A percentile compares a stretch with the other conserved stretches of the same genome.
These are phyloP conservation scores for Clarireedia homoeocarpa DNA, from an alignment of 2,329 filamentous ascomycete species.

Conservation along the genomic window DNA sequence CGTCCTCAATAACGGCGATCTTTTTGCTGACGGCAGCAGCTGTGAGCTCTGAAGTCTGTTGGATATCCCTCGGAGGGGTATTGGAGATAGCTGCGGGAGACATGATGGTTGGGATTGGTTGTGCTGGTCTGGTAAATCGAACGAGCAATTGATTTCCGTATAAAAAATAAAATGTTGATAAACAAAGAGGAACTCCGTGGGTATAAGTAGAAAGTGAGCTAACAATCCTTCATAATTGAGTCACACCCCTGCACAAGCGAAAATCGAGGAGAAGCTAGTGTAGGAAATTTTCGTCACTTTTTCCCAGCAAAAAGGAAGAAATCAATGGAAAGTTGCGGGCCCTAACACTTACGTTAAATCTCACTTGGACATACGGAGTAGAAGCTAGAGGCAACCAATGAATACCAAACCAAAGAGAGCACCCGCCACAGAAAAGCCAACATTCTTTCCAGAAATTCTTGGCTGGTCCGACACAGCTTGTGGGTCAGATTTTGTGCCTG, in stretches of 20 bases:
- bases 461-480: too few species aligned
- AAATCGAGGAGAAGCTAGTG: too few species aligned
- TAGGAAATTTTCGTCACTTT: too few species aligned
- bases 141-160: neutral
- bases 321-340: neutral
- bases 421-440: too few species aligned
- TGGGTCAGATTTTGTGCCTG: too few species aligned
- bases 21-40: conserved; percentile 45
- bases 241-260: neutral
- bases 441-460: too few species aligned
- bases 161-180: neutral
- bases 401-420: too few species aligned
- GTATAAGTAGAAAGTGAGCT: neutral
- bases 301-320: neutral
- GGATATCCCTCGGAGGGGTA: conserved; percentile 31
- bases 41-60: conserved; percentile 44
- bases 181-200: neutral
- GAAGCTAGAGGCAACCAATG: neutral
- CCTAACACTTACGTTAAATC: neutral
- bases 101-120: conserved; percentile 29
- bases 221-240: neutral
- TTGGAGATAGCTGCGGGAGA: conserved; percentile 36
- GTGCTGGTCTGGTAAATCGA: neutral
- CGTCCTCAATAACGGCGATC: conserved; percentile 41
- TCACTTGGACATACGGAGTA: neutral